Percentiles rank a stretch among this genome's conserved stretches.
These are phyloP conservation scores for Candida ipomoeae DNA, from an alignment of 805 yeast genomes.

Conservation along the genomic window DNA sequence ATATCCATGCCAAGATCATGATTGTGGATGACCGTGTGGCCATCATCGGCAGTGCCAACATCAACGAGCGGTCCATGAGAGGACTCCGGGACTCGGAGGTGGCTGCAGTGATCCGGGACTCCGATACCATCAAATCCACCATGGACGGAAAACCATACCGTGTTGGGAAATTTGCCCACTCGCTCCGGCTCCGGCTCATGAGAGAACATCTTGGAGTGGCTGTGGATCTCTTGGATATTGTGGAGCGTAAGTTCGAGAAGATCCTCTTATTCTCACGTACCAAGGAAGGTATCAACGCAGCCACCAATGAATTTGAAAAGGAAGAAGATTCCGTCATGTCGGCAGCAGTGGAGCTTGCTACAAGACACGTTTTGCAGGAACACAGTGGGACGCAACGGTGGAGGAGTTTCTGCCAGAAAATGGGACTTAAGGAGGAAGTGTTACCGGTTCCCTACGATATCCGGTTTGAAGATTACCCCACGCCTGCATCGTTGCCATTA, in stretches of 20 bases:
- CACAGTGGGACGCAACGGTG: slow-evolving; percentile 47
- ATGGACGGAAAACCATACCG: slow-evolving; percentile 81
- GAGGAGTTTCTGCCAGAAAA: slow-evolving; percentile 28
- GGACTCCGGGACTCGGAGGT: slow-evolving; percentile 94
- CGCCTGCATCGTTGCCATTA: slow-evolving; percentile 37
- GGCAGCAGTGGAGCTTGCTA: slow-evolving; percentile 71
- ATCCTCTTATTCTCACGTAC: slow-evolving; percentile 46
- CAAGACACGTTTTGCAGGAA: slow-evolving; percentile 59
- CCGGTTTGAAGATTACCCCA: slow-evolving; percentile 21
- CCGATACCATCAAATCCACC: slow-evolving; percentile 58
- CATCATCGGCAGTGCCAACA: slow-evolving; percentile 94
- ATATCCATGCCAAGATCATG: slow-evolving; percentile 89
- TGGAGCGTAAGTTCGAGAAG: slow-evolving; percentile 63
- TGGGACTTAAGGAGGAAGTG: slow-evolving; percentile 1
- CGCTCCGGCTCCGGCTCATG: slow-evolving; percentile 86
- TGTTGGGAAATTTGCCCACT: slow-evolving; percentile 87
- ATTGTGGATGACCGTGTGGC: slow-evolving; percentile 92
- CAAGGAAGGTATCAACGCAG: slow-evolving; percentile 37
- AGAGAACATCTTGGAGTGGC: slow-evolving; percentile 95
- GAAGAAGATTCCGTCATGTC: slow-evolving; percentile 41
- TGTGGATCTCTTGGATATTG: slow-evolving; percentile 77
- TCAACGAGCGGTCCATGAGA: slow-evolving; percentile 93
- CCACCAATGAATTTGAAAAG: slow-evolving; percentile 39
- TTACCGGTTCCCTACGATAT: slow-evolving; percentile 22
- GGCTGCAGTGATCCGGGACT: slow-evolving; percentile 84